These are phyloP conservation scores for Fusarium foetens DNA, from an alignment of 2,329 filamentous ascomycete genomes.

Conservation along the genomic window DNA sequence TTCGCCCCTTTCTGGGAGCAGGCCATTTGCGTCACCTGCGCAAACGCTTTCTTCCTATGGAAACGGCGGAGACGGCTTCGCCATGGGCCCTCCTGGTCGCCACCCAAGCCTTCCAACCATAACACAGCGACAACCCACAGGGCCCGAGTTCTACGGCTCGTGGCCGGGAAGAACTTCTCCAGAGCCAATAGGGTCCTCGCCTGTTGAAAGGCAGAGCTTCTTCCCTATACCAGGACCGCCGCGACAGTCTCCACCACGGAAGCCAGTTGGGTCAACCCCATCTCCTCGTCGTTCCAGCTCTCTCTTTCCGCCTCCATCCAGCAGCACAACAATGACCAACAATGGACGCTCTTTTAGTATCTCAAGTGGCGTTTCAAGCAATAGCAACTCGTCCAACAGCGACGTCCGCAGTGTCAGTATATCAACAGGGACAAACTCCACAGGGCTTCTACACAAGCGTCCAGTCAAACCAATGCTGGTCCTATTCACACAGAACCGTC, in stretches of 20 bases:
- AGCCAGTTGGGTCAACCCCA: slow-evolving; percentile 32
- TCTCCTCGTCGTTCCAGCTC: slow-evolving; percentile 32
- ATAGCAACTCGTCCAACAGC: slow-evolving; percentile 43
- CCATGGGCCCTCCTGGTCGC: slow-evolving; percentile 9
- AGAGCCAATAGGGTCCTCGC: slow-evolving; percentile 18
- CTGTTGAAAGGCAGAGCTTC: slow-evolving; percentile 23
- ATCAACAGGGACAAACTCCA: slow-evolving; percentile 42
- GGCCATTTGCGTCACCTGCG: background rate
- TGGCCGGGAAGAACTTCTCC: slow-evolving; percentile 38
- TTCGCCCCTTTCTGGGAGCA: slow-evolving; percentile 1
- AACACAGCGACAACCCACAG: slow-evolving; percentile 32
- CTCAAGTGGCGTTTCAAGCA: slow-evolving; percentile 37
- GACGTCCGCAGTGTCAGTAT: slow-evolving; percentile 41
- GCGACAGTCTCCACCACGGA: slow-evolving; percentile 20
- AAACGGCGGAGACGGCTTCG: slow-evolving; percentile 1
- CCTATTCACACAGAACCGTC: slow-evolving; percentile 45
- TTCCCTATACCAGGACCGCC: slow-evolving; percentile 14
- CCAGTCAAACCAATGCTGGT: slow-evolving; percentile 51
- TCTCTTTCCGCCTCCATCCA: slow-evolving; percentile 9
- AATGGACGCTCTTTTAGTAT: slow-evolving; percentile 38
- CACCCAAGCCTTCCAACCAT: slow-evolving; percentile 34
- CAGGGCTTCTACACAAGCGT: slow-evolving; percentile 45
- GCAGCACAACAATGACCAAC: slow-evolving; percentile 6
- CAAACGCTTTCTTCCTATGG: slow-evolving; percentile 1
- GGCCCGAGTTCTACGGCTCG: slow-evolving; percentile 11